A percentile compares a stretch with the other conserved stretches of the same genome.
phyloP scores from a whole-genome alignment of 2,329 filamentous ascomycete genomes.

The Salinomyces thailandicus region DNA sequence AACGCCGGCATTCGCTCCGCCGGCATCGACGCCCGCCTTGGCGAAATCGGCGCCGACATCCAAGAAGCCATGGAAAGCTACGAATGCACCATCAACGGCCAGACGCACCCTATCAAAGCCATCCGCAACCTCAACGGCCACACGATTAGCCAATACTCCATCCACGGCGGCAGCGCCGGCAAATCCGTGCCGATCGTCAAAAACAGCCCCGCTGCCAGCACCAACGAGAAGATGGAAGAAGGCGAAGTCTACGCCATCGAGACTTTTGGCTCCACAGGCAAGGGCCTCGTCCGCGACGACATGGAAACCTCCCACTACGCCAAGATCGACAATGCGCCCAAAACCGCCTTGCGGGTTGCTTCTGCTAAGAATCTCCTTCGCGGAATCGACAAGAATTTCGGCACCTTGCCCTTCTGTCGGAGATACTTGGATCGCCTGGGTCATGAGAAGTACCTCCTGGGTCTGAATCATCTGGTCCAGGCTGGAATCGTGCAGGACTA shows the following conservation, averaged over 20 bases:
- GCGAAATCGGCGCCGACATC: slow-evolving; percentile 47
- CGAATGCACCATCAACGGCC: slow-evolving; percentile 45
- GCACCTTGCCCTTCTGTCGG: slow-evolving; percentile 50
- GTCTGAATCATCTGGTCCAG: slow-evolving; percentile 47
- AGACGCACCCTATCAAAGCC: slow-evolving; percentile 44
- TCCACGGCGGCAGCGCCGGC: slow-evolving; percentile 44
- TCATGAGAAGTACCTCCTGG: slow-evolving; percentile 47
- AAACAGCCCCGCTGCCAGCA: too few relatives aligned
- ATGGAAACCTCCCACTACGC: slow-evolving; percentile 31
- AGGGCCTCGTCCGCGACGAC: slow-evolving; percentile 39
- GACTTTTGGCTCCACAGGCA: slow-evolving; percentile 47
- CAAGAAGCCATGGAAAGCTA: slow-evolving; percentile 55
- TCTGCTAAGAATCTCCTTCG: slow-evolving; percentile 49
- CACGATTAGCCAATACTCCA: slow-evolving; percentile 44
- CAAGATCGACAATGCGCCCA: slow-evolving; percentile 26
- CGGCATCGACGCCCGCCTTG: slow-evolving; percentile 46
- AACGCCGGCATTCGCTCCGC: slow-evolving; percentile 47
- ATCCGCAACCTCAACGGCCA: slow-evolving; percentile 47
- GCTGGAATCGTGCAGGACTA: slow-evolving; percentile 50
- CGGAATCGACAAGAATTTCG: slow-evolving; percentile 52
- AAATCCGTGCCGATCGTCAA: slow-evolving; percentile 48
- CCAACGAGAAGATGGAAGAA: slow-evolving; percentile 46
- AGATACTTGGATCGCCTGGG: slow-evolving; percentile 56
- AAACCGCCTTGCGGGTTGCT: slow-evolving; percentile 33
- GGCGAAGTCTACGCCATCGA: slow-evolving; percentile 50